Conservation (phyloP, 805 yeast species). For the Kluyveromyces siamensis region DNA sequence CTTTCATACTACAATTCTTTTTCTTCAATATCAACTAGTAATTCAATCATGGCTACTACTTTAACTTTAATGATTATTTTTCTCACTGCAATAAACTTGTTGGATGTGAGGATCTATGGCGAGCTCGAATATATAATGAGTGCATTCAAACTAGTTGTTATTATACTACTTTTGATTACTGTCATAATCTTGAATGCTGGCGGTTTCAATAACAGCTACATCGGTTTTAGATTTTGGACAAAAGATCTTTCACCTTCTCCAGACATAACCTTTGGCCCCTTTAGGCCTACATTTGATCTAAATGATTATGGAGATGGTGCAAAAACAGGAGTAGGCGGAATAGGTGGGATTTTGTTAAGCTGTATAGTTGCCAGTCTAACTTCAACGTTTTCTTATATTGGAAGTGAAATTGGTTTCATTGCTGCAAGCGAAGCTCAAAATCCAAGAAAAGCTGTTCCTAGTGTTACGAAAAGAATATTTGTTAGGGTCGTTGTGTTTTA, state of each 20-base stretch:
- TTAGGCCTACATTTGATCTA: slow-evolving; percentile 60
- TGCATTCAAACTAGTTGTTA: slow-evolving; percentile 44
- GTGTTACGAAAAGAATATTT: slow-evolving; percentile 63
- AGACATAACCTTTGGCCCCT: slow-evolving; percentile 52
- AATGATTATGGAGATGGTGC: slow-evolving; percentile 47
- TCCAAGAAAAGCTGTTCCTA: slow-evolving; percentile 64
- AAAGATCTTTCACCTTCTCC: slow-evolving; percentile 31
- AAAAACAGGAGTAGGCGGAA: slow-evolving; percentile 47
- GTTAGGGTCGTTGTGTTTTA: slow-evolving; percentile 61
- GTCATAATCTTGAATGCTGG: slow-evolving; percentile 60
- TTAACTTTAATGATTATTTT: slow-evolving; percentile 43
- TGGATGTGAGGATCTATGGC: slow-evolving; percentile 65
- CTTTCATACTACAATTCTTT: slow-evolving; percentile 55
- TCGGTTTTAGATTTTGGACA: slow-evolving; percentile 66
- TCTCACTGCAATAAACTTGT: slow-evolving; percentile 42
- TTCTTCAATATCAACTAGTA: slow-evolving; percentile 35
- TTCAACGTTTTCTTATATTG: slow-evolving; percentile 64
- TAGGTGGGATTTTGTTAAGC: slow-evolving; percentile 48
- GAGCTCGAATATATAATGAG: slow-evolving; percentile 61
- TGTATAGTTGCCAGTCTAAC: slow-evolving; percentile 50
- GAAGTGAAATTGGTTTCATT: slow-evolving; percentile 69
- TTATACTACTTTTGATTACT: slow-evolving; percentile 43
- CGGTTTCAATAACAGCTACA: slow-evolving; percentile 33
- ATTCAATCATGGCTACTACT: slow-evolving; percentile 46
- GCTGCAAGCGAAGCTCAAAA: slow-evolving; percentile 76